Evolutionary conservation across 2,329 filamentous ascomycete species (phyloP).

Genomic region (Fusarium sp.): DNA sequence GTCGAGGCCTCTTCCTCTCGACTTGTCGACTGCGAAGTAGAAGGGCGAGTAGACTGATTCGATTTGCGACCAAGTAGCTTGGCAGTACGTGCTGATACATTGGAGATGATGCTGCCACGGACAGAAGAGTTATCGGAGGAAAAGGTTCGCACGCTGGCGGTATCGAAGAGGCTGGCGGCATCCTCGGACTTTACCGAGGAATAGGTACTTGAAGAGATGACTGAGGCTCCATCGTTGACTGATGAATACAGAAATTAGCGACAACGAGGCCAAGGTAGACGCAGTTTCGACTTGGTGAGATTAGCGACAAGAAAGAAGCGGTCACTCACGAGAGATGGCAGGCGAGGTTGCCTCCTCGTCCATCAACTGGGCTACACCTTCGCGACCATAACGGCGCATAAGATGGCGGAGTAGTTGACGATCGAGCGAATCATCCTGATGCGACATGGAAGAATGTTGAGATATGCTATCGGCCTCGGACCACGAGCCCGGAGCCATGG

Average conservation of each 20-base stretch:
- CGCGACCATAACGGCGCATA: slow-evolving; percentile 48
- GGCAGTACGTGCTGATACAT: slow-evolving; percentile 53
- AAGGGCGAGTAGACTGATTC: slow-evolving; percentile 38
- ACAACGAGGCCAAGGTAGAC: background rate
- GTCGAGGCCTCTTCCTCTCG: slow-evolving; percentile 41
- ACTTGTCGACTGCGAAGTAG: slow-evolving; percentile 23
- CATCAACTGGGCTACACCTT: slow-evolving; percentile 49
- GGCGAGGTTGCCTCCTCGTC: slow-evolving; percentile 48
- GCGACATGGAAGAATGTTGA: slow-evolving; percentile 42
- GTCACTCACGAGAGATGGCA: slow-evolving; percentile 46
- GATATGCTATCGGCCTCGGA: slow-evolving; percentile 48
- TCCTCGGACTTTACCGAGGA: slow-evolving; percentile 53
- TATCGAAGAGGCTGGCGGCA: slow-evolving; percentile 52
- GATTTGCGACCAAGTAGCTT: slow-evolving; percentile 49
- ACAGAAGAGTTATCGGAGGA: slow-evolving; percentile 56
- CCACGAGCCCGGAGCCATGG: slow-evolving; percentile 49
- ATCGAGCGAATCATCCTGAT: slow-evolving; percentile 48
- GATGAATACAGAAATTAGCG: slow-evolving; percentile 10
- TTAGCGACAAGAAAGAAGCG: background rate
- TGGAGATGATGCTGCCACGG: slow-evolving; percentile 55
- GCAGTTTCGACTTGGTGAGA: background rate
- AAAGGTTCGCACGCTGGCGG: slow-evolving; percentile 51
- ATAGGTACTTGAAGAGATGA: slow-evolving; percentile 50
- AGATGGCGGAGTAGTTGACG: slow-evolving; percentile 52
- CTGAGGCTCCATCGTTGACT: slow-evolving; percentile 50